phyloP scores from a whole-genome alignment of 257 asterid species.

The Jacaranda copaia region DNA sequence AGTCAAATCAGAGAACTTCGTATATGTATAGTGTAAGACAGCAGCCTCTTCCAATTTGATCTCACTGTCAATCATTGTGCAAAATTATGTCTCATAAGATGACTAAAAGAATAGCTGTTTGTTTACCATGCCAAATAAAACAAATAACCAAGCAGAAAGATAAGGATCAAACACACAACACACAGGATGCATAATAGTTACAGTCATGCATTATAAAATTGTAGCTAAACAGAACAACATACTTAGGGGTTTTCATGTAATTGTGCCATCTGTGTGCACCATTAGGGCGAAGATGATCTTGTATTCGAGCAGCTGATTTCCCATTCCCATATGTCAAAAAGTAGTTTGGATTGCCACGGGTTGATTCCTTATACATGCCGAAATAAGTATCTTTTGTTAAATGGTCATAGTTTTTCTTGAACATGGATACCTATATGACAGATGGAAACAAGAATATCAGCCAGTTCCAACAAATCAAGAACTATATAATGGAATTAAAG shows the following conservation, averaged over 20 bases:
- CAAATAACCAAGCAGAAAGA: conserved; percentile 1
- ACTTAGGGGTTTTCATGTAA: conserved; percentile 79
- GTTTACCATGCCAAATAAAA: conserved; percentile 23
- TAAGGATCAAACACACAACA: conserved; percentile 18
- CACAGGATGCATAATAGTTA: conserved; percentile 13
- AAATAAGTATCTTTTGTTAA: conserved; percentile 60
- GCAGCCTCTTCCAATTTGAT: conserved; percentile 78
- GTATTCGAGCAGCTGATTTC: conserved; percentile 79
- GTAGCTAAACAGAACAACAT: conserved; percentile 32
- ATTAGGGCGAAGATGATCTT: conserved; percentile 84
- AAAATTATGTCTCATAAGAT: conserved; percentile 27
- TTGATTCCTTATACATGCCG: conserved; percentile 64
- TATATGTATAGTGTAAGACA: conserved; percentile 79
- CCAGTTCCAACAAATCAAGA: conserved; percentile 26
- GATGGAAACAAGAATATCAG: conserved; percentile 22
- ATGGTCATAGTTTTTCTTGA: conserved; percentile 84
- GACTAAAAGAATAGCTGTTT: conserved; percentile 19
- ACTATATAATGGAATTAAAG: conserved; percentile 17
- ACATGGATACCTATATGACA: conserved; percentile 72
- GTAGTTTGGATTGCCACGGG: conserved; percentile 78
- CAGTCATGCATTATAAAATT: conserved; percentile 14
- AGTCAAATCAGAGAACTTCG: conserved; percentile 83
- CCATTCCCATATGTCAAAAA: conserved; percentile 86
- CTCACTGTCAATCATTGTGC: conserved; percentile 58
- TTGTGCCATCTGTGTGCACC: conserved; percentile 92